Evolutionary conservation across 306 rosid species (phyloP), one percentile per base, ranked within the genome.

Genomic region (Gillenia trifoliata): DNA sequence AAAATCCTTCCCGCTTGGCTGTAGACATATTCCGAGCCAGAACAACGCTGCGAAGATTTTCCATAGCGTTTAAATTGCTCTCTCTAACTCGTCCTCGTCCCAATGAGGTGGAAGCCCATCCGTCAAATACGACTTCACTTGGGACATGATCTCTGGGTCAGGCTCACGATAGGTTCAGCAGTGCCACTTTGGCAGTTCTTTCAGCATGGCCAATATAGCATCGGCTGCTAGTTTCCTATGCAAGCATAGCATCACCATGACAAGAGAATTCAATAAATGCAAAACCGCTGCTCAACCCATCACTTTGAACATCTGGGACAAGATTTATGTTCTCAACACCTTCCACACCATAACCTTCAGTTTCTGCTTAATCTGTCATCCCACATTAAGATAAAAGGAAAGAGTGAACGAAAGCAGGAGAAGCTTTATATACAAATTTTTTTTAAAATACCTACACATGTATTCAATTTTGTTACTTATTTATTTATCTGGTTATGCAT

Each of bases 211-310:
- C 98, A 83, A 90, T 61, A 92, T 75, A 71, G 76, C 98, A 79
- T 90, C 98, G 25, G 88, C 83, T 87, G 86, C 80, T 88, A 92
- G 92, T 77, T 93, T 86, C 92, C 88, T 88, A 90, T 52, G 96
- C 96, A 81, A 76, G 77, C 96, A 85, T 85, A 66, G 98, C 98
- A 73, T 88, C 89, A 30, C 80, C 87, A 73, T 85, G 92, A 77
- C 89, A 89, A 63, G 92, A 82, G 73, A 90, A 90, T 77, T 88
- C 96, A 56, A 92, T 66, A 71, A 92, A 92, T 68, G 93, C 96
- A 87, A 92, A 90, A n/a, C 92, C 91, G 38, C 91, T 84, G 74
- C 89, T 92, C 87, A 90, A 60, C 59, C 96, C 93, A 73, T 84
- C 88, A 38, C 56, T 86, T 70, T 74, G 88, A 83, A 68, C 85